Conservation (phyloP, 148 eudicot species). For the Amaranthus cruentus region DNA sequence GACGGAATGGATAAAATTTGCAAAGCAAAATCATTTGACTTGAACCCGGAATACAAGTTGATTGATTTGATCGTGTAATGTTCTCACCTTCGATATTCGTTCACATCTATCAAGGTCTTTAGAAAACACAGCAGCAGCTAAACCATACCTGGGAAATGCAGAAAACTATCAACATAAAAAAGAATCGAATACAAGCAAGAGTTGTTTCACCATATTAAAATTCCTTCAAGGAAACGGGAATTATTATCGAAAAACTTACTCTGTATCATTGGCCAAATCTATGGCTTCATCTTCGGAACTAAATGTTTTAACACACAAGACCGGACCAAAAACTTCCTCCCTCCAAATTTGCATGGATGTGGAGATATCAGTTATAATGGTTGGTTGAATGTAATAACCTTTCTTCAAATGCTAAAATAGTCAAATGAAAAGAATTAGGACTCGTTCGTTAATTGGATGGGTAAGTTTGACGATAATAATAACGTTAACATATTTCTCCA, state of each 20-base stretch:
- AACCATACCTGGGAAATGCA: slow-evolving; percentile 57
- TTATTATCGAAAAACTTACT: slow-evolving; percentile 33
- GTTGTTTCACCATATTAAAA: background rate
- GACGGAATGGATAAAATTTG: background rate
- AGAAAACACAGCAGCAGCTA: slow-evolving; percentile 87
- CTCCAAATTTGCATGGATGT: slow-evolving; percentile 99
- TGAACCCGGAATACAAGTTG: background rate
- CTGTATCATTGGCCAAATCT: slow-evolving; percentile 91
- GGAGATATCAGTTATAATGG: slow-evolving; percentile 66
- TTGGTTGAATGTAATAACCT: slow-evolving; percentile 75
- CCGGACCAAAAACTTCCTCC: slow-evolving; percentile 98
- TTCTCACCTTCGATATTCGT: slow-evolving; percentile 72
- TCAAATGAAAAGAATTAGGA: slow-evolving; percentile 8
- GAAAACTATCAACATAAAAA: slow-evolving; percentile 12
- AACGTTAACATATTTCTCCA: background rate
- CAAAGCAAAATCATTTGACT: background rate
- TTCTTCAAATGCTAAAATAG: slow-evolving; percentile 61
- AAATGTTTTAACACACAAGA: slow-evolving; percentile 94
- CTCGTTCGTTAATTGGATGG: background rate
- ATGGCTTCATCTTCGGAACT: slow-evolving; percentile 89
- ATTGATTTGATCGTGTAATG: background rate
- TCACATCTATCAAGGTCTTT: slow-evolving; percentile 88
- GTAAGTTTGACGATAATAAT: background rate
- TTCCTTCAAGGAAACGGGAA: background rate
- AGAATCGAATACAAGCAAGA: too few species aligned